Percentiles rank a stretch among this genome's conserved stretches.
Evolutionary conservation across 179 eudicot species (phyloP).

Genomic region (Beta corolliflora): DNA sequence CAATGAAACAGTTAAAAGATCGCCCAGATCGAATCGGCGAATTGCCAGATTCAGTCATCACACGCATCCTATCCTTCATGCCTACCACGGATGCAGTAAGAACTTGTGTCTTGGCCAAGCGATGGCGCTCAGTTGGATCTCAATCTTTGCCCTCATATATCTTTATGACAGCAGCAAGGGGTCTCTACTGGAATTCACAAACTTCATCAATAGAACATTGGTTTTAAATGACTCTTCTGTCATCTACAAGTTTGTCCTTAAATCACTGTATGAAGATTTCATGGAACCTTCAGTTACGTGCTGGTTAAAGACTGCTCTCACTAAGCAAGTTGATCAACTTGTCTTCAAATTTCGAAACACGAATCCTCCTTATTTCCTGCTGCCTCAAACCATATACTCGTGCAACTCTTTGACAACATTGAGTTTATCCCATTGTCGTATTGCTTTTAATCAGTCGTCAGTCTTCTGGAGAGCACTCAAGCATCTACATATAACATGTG

Average conservation of each 20-base stretch:
- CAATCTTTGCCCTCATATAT: too few relatives aligned
- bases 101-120: too few relatives aligned
- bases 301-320: constrained; percentile 12
- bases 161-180: too few relatives aligned
- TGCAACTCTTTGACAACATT: constrained; percentile 16
- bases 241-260: constrained; percentile 10
- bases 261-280: background rate
- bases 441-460: background rate
- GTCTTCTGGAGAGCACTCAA: constrained; percentile 11
- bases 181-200: background rate
- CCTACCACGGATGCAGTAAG: too few relatives aligned
- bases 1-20: too few relatives aligned
- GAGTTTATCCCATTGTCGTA: background rate
- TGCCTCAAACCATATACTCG: constrained; percentile 11
- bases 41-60: too few relatives aligned
- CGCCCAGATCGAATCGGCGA: too few relatives aligned
- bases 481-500: constrained; percentile 10
- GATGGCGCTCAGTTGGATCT: too few relatives aligned
- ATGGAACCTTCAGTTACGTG: constrained; percentile 1
- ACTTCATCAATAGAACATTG: constrained; percentile 12
- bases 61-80: too few relatives aligned
- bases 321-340: constrained; percentile 17
- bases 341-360: background rate
- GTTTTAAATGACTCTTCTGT: constrained; percentile 8
- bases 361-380: background rate